A percentile compares a stretch with the other conserved stretches of the same genome.
phyloP scores from a whole-genome alignment of 345 rosid species.

The Eucalyptus dawsonii region DNA sequence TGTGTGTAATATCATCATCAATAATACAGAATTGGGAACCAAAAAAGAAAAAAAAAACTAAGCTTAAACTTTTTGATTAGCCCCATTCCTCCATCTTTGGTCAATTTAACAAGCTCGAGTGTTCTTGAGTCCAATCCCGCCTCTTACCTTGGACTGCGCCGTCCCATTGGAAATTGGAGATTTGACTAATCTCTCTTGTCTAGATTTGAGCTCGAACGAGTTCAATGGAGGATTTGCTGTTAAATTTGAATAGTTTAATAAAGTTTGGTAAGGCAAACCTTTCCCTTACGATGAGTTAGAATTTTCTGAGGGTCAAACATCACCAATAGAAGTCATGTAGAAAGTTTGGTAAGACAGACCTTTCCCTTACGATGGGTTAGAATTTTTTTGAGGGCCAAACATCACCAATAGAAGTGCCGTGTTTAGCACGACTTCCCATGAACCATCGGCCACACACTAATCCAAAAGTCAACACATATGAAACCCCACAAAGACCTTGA shows the following conservation, averaged over 20 bases:
- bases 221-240: too few species aligned
- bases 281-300: too few species aligned
- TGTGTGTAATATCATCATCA: background rate
- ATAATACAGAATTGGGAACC: background rate
- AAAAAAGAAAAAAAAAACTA: rapidly evolving
- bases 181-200: too few species aligned
- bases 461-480: background rate
- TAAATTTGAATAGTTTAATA: too few species aligned
- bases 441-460: background rate
- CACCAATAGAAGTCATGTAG: background rate
- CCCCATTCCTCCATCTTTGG: background rate
- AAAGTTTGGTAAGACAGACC: background rate
- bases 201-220: background rate
- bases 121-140: background rate
- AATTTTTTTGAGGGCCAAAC: too few species aligned
- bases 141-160: background rate
- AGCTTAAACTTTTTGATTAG: background rate
- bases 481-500: rapidly evolving
- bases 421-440: background rate
- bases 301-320: too few species aligned
- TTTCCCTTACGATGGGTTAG: too few species aligned
- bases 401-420: too few species aligned
- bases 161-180: rapidly evolving
- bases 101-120: background rate
- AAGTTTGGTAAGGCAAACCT: too few species aligned